A percentile compares a stretch with the other conserved stretches of the same genome.
Conservation (phyloP, 2,329 filamentous ascomycete species). For the Colletotrichum gigasporum region DNA sequence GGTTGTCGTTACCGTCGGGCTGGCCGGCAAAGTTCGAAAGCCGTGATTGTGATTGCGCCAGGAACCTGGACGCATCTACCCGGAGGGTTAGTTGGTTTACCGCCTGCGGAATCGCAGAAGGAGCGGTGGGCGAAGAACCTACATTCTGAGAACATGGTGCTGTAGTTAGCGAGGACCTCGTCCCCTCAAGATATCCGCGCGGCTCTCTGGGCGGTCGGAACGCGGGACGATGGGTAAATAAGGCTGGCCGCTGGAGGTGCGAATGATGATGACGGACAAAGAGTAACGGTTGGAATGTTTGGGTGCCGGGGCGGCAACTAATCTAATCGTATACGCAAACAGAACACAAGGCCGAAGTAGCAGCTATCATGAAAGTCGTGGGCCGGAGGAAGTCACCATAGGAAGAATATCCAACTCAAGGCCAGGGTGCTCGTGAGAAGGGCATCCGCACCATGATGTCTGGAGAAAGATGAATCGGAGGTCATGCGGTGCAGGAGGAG, state of each 20-base stretch:
- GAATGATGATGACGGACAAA: constrained; percentile 29
- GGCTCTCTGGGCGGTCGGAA: constrained; percentile 5
- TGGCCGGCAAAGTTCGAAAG: constrained; percentile 75
- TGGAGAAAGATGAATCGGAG: constrained; percentile 22
- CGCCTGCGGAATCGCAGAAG: not conserved
- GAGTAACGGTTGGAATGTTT: constrained; percentile 24
- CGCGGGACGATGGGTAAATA: constrained; percentile 22
- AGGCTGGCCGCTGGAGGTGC: constrained; percentile 6
- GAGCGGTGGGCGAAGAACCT: constrained; percentile 50
- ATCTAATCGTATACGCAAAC: constrained; percentile 26
- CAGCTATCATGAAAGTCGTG: not conserved
- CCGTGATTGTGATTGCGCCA: constrained; percentile 94
- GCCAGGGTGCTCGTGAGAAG: constrained; percentile 28
- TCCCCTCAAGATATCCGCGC: constrained; percentile 24
- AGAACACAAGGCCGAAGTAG: not conserved
- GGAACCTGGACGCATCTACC: constrained; percentile 94
- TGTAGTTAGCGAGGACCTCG: constrained; percentile 29
- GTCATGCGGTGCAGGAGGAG: constrained; percentile 30
- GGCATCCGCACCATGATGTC: constrained; percentile 21
- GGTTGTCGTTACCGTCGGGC: constrained; percentile 55
- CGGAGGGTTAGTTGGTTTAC: constrained; percentile 33
- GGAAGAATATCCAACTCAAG: constrained; percentile 6
- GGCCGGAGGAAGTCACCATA: not conserved
- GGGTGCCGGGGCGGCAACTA: constrained; percentile 20
- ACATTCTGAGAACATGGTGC: constrained; percentile 79